phyloP scores from a whole-genome alignment of 345 rosid species.

The Lepidium didymum region DNA sequence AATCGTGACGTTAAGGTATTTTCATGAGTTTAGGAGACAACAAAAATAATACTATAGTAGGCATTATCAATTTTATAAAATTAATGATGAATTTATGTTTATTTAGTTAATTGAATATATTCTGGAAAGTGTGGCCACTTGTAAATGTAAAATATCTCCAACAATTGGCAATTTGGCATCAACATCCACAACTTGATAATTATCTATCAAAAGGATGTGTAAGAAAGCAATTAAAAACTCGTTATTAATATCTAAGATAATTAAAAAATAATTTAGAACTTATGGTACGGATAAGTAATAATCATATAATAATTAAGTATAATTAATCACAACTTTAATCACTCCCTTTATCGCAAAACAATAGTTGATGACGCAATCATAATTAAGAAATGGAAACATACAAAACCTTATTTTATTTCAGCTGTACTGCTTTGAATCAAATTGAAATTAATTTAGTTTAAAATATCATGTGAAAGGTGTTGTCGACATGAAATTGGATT shows the following conservation, averaged over 20 bases:
- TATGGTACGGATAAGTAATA: constrained; percentile 1
- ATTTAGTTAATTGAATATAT: background rate
- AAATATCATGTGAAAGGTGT: background rate
- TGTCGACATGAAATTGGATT: constrained; percentile 13
- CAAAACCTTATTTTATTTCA: background rate
- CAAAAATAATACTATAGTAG: background rate
- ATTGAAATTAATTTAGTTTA: background rate
- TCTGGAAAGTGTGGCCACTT: constrained; percentile 6
- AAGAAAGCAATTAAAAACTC: background rate
- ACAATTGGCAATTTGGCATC: constrained; percentile 8
- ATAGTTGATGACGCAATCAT: constrained; percentile 10
- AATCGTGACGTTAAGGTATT: background rate
- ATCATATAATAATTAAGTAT: background rate
- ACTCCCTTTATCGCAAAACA: background rate
- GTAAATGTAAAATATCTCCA: background rate
- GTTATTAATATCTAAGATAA: background rate
- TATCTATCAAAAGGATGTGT: background rate
- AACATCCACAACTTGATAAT: constrained; percentile 3
- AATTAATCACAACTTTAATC: background rate
- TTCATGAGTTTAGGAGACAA: background rate
- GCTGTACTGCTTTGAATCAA: background rate
- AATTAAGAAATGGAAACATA: background rate
- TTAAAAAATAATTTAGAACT: background rate
- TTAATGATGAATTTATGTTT: too few species aligned
- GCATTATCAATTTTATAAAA: too few species aligned